phyloP scores from a whole-genome alignment of 2,329 filamentous ascomycete genomes.

The Ustilaginoidea virens region DNA sequence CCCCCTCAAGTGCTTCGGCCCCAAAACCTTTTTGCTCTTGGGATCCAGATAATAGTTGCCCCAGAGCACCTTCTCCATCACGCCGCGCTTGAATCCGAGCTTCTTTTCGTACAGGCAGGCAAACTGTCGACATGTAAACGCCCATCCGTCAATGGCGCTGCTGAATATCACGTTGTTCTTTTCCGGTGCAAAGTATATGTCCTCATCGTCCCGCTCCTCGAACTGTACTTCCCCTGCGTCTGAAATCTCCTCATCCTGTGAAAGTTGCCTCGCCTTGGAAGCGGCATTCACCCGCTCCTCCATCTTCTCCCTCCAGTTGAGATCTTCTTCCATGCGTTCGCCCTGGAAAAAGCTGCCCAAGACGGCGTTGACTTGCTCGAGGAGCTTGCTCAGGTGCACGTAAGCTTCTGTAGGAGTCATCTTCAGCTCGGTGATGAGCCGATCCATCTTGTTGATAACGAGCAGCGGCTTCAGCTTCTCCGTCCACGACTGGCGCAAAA shows the following conservation, averaged over 20 bases:
- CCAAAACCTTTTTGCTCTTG: conserved; percentile 88
- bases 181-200: conserved; percentile 94
- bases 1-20: conserved; percentile 83
- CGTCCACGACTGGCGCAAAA: conserved; percentile 85
- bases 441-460: conserved; percentile 97
- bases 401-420: conserved; percentile 87
- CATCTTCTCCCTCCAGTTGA: conserved; percentile 87
- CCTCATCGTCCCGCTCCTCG: conserved; percentile 86
- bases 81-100: conserved; percentile 75
- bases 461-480: conserved; percentile 90
- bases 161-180: conserved; percentile 99
- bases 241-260: conserved; percentile 31
- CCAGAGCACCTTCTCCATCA: conserved; percentile 91
- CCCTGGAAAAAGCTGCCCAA: conserved; percentile 96
- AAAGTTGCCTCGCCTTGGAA: conserved; percentile 25
- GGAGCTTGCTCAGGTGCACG: conserved; percentile 69
- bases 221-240: conserved; percentile 52
- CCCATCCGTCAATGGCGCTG: conserved; percentile 97
- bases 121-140: conserved; percentile 91
- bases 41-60: conserved; percentile 93
- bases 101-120: conserved; percentile 92
- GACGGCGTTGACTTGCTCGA: conserved; percentile 95
- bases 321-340: conserved; percentile 94
- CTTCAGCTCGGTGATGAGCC: conserved; percentile 82
- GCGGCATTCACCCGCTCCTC: conserved; percentile 70